Conservation (phyloP, 352 stramenopile genomes). For the Discostella stelligera region DNA sequence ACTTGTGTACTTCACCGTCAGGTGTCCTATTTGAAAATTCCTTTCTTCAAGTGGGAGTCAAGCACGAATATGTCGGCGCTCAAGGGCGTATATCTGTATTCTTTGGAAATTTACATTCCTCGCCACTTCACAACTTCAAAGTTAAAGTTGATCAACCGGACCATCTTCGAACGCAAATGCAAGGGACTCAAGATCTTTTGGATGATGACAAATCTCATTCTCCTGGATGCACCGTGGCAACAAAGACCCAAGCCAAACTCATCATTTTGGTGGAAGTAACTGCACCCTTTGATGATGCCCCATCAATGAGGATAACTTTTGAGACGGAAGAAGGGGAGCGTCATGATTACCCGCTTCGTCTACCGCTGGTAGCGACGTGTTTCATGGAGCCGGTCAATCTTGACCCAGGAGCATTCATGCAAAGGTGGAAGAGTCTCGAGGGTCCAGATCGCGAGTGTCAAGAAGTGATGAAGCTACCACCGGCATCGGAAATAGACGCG, state of each 20-base stretch:
- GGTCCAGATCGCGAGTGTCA: conserved; percentile 90
- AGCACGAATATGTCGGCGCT: conserved; percentile 93
- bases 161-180: conserved; percentile 82
- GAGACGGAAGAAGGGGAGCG: conserved; percentile 73
- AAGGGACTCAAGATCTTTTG: conserved; percentile 73
- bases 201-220: conserved; percentile 81
- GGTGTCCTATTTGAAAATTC: conserved; percentile 91
- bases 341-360: conserved; percentile 84
- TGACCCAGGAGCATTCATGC: conserved; percentile 89
- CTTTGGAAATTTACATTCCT: conserved; percentile 90
- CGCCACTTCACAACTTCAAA: conserved; percentile 86
- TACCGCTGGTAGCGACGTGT: conserved; percentile 88
- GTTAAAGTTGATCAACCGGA: conserved; percentile 81
- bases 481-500: conserved; percentile 84
- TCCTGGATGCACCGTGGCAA: conserved; percentile 81
- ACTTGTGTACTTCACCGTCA: conserved; percentile 88
- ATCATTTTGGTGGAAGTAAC: conserved; percentile 91
- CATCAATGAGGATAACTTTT: conserved; percentile 88
- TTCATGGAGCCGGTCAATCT: conserved; percentile 92
- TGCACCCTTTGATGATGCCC: conserved; percentile 88
- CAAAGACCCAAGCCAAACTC: conserved; percentile 90
- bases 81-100: conserved; percentile 93
- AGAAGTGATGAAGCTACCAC: conserved; percentile 86
- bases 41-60: conserved; percentile 91
- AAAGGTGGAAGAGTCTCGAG: conserved; percentile 89